Evolutionary conservation across 768 basidiomycete genomes (phyloP), one percentile per base, ranked within the genome.

Genomic region (Leucosporidium scottii): DNA sequence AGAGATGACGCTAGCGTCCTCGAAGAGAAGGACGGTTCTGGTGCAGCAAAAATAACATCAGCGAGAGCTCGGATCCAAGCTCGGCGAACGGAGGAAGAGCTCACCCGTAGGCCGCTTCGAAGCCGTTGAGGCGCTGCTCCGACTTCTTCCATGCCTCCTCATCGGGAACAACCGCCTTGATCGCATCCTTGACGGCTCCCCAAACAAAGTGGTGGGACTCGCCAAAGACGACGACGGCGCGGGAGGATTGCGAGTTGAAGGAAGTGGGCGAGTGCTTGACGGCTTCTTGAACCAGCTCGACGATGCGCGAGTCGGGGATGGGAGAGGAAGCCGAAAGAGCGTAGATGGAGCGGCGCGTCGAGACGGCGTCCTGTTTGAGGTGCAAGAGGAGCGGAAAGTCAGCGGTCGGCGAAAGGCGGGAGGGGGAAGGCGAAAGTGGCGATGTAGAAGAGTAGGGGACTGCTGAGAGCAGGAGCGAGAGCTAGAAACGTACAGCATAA

Each of bases 191-290:
- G 20, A 25, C 20, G 12, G 25, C 2, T 4, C 9, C 59, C 59
- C 65, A 61, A 18, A 67, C 50, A 49, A 59, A 62, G 44, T 53
- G 50, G 66, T 71, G 70, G 30, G 58, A 21, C 13, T 23, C 50
- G 6, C 59, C 59, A 27, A 59, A 30, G 39, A 59, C 39, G 44
- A 59, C 65, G 58, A 79, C 69, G 6, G 74, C 78, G 39, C 79
- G 70, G 2, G 76, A 70, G 21, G 77, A 72, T 64, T 80, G 79
- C 54, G 74, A 76, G 75, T 80, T 80, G 75, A 79, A 79, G 25
- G 74, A 71, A 31, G 74, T 76, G 28, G 78, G 78, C 23, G 77
- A 70, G 68, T 76, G 75, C 70, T 78, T 77, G 68, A 79, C 75
- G 10, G 76, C 73, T 31, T 74, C 67, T 59, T 78, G 67, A 50